Conservation (phyloP, 805 yeast species). For the Saccharomycopsis javanensis region DNA sequence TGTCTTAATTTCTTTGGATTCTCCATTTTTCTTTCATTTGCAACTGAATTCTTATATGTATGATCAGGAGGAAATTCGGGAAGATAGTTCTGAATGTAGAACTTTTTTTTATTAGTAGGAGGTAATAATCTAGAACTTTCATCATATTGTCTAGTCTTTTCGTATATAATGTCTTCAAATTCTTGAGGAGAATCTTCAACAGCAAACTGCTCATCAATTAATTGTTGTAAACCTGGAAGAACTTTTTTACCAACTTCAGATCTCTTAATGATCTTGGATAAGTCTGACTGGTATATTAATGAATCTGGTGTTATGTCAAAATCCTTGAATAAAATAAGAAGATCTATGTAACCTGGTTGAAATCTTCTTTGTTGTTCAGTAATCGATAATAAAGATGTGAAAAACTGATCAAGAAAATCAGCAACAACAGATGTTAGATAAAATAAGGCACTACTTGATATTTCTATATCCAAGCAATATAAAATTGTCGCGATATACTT, state of each 20-base stretch:
- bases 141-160: constrained; percentile 10
- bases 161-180: constrained; percentile 10
- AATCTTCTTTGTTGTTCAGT: constrained; percentile 16
- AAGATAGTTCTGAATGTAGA: constrained; percentile 61
- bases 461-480: constrained; percentile 10
- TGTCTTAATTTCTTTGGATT: constrained; percentile 67
- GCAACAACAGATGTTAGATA: constrained; percentile 14
- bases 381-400: constrained; percentile 4
- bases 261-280: constrained; percentile 4
- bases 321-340: constrained; percentile 7
- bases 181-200: background rate
- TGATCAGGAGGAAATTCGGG: constrained; percentile 93
- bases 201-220: constrained; percentile 1
- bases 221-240: background rate
- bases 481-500: constrained; percentile 14
- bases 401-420: constrained; percentile 12
- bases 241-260: constrained; percentile 1
- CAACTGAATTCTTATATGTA: constrained; percentile 74
- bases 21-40: constrained; percentile 47
- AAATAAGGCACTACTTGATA: constrained; percentile 8
- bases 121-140: constrained; percentile 38
- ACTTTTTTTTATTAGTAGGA: constrained; percentile 31
- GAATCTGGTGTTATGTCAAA: constrained; percentile 9
- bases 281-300: constrained; percentile 9
- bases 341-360: constrained; percentile 17